Evolutionary conservation across 805 yeast species (phyloP).

Genomic region (Metschnikowia corniflorae): DNA sequence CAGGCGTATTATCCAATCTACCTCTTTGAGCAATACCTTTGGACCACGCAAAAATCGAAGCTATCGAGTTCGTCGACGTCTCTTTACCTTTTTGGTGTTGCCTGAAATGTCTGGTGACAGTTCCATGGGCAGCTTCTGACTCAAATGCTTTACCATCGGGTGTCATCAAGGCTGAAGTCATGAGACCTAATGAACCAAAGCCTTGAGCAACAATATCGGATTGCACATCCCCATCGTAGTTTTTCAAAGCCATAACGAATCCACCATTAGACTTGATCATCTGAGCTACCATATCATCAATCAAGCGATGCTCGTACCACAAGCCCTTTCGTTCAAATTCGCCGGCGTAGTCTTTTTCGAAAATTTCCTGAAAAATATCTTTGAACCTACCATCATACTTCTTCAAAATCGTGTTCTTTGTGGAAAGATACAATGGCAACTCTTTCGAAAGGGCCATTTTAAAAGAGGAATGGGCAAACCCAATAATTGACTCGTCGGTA

Average conservation of each 20-base stretch:
- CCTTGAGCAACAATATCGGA: constrained; percentile 98
- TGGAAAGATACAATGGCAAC: constrained; percentile 79
- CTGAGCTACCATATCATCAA: constrained; percentile 99
- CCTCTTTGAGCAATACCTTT: constrained; percentile 94
- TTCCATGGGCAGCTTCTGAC: constrained; percentile 98
- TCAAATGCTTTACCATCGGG: constrained; percentile 96
- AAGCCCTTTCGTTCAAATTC: constrained; percentile 77
- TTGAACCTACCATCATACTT: constrained; percentile 93
- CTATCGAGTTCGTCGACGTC: constrained; percentile 95
- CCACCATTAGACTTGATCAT: constrained; percentile 97
- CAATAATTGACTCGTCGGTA: constrained; percentile 85
- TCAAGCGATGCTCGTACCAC: constrained; percentile 95
- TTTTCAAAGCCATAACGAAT: constrained; percentile 91
- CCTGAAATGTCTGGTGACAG: constrained; percentile 96
- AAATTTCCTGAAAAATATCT: constrained; percentile 83
- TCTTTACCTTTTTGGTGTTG: constrained; percentile 96
- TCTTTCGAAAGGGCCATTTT: constrained; percentile 77
- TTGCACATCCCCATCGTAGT: constrained; percentile 97
- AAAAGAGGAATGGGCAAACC: constrained; percentile 92
- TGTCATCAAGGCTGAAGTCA: constrained; percentile 96
- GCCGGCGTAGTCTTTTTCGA: constrained; percentile 62
- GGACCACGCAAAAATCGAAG: constrained; percentile 96
- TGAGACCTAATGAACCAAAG: constrained; percentile 91
- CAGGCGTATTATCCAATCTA: constrained; percentile 79
- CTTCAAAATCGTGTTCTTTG: constrained; percentile 93